A percentile compares a stretch with the other conserved stretches of the same genome.
phyloP scores from a whole-genome alignment of 139 green algal species.

The Chlamydomonas sp. region DNA sequence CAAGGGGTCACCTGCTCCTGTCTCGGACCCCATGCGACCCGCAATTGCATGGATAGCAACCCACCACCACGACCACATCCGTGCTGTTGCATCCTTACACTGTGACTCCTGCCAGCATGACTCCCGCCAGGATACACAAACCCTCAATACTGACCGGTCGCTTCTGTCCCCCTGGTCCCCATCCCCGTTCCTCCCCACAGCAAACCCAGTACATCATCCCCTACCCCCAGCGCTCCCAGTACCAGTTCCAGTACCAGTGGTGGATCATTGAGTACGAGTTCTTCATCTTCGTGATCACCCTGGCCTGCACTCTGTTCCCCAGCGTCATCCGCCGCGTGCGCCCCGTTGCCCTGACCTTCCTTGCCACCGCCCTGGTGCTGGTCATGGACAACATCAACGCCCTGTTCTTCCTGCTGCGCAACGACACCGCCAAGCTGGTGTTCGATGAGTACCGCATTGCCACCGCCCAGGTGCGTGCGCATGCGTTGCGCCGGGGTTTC shows the following conservation, averaged over 20 bases:
- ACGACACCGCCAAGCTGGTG: slow-evolving; percentile 6
- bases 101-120: too few species aligned
- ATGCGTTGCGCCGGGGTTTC: neutral
- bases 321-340: slow-evolving; percentile 23
- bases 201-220: slow-evolving; percentile 39
- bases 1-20: too few species aligned
- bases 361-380: slow-evolving; percentile 20
- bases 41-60: too few species aligned
- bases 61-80: too few species aligned
- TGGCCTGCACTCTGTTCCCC: slow-evolving; percentile 27
- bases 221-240: slow-evolving; percentile 34
- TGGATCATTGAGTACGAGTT: slow-evolving; percentile 50
- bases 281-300: slow-evolving; percentile 34
- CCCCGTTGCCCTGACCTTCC: slow-evolving; percentile 40
- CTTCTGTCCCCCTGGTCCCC: neutral
- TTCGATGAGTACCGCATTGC: slow-evolving; percentile 17
- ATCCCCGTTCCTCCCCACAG: neutral
- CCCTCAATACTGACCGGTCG: neutral
- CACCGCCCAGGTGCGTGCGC: neutral
- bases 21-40: too few species aligned
- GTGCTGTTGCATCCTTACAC: too few species aligned
- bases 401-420: slow-evolving; percentile 30
- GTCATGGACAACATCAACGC: slow-evolving; percentile 49
- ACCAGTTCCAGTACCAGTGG: slow-evolving; percentile 51
- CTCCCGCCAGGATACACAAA: neutral